phyloP scores from a whole-genome alignment of 1,284 basidiomycete genomes.

The Phellopilus nigrolimitatus region DNA sequence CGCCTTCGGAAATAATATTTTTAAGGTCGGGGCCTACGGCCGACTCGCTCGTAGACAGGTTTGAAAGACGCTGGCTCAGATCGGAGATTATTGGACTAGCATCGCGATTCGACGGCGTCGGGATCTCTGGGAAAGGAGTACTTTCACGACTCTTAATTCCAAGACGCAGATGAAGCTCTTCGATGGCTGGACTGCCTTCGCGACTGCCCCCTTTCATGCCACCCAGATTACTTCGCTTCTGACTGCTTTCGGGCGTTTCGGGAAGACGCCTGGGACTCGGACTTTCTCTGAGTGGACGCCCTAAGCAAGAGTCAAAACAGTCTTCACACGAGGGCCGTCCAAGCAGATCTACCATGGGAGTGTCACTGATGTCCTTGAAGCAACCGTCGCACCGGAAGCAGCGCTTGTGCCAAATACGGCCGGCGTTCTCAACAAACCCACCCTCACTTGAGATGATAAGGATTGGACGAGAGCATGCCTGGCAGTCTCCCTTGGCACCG shows the following conservation, averaged over 20 bases:
- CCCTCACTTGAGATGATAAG: constrained; percentile 71
- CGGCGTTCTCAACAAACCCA: constrained; percentile 63
- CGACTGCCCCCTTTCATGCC: constrained; percentile 37
- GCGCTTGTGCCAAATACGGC: constrained; percentile 69
- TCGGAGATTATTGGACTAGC: constrained; percentile 10
- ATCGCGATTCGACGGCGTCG: background rate
- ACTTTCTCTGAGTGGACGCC: constrained; percentile 37
- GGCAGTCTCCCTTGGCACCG: constrained; percentile 70
- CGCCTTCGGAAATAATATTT: background rate
- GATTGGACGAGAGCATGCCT: constrained; percentile 60
- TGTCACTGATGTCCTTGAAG: constrained; percentile 62
- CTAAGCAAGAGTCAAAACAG: constrained; percentile 71
- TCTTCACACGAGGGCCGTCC: constrained; percentile 71
- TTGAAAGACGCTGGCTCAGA: constrained; percentile 9
- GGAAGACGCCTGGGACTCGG: constrained; percentile 25
- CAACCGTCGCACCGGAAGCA: constrained; percentile 75
- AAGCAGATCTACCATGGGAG: constrained; percentile 75
- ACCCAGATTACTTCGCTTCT: constrained; percentile 35
- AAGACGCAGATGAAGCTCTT: constrained; percentile 52
- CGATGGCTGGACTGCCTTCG: constrained; percentile 50
- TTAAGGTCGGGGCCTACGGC: constrained; percentile 1
- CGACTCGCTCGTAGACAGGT: background rate
- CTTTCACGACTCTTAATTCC: constrained; percentile 55
- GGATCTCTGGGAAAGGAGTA: constrained; percentile 38
- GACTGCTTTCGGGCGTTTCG: constrained; percentile 32